These are phyloP conservation scores for Nicotiana benthamiana DNA, from an alignment of 257 asterid genomes.

Conservation along the genomic window DNA sequence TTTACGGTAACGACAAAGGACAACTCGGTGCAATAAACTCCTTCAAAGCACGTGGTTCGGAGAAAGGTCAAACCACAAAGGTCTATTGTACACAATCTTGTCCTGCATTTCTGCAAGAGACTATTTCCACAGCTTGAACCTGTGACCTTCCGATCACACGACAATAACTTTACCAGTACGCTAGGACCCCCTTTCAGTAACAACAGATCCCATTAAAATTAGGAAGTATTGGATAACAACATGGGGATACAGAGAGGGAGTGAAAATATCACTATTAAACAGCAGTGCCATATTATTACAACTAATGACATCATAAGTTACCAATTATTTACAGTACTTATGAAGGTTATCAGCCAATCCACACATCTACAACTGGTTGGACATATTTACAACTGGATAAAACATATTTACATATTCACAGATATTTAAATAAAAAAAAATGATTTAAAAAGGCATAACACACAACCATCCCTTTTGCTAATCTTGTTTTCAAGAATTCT, in stretches of 20 bases:
- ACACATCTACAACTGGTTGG: constrained; percentile 14
- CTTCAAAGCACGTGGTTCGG: no score
- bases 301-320: neutral
- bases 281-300: neutral
- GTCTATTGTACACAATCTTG: no score
- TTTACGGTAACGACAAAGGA: neutral
- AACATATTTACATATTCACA: neutral
- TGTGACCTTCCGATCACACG: no score
- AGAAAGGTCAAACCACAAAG: no score
- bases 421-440: constrained; percentile 24
- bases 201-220: neutral
- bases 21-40: no score
- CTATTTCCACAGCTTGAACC: no score
- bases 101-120: no score
- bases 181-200: neutral
- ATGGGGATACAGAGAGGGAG: neutral
- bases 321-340: constrained; percentile 13
- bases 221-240: neutral
- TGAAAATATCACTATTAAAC: neutral
- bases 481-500: neutral
- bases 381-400: neutral
- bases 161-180: no score
- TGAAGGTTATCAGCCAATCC: neutral
- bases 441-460: constrained; percentile 2
- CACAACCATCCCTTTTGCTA: neutral